Evolutionary conservation across 345 rosid genomes (phyloP), one percentile per base, ranked within the genome.

Genomic region (Camelina sativa): DNA sequence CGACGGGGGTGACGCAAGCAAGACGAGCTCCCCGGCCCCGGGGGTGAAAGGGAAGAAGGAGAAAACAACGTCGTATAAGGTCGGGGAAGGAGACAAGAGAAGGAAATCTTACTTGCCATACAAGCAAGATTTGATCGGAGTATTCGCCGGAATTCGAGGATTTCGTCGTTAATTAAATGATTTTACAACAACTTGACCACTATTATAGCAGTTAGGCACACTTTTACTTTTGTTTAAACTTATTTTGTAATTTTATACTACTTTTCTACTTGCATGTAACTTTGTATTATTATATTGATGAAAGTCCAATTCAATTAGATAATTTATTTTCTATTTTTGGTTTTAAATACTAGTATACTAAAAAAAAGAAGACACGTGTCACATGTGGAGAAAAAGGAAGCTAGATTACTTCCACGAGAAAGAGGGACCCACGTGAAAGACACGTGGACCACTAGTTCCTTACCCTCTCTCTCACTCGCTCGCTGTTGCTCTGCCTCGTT

Each of bases 371-470:
- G 20, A 55, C 69, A 62, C 65, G 79, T 76, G 79, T 61, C 63
- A 60, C 0, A 47, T 22, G 1, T 17, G 2, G 32, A 53, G 10
- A 0, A 54, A 69, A 43, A 55, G 17, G 23, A 32, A 17, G 43
- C 0, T 17, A 50, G 73, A 67, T 1, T 1, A 67, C 57, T 69
- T 51, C 65, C 22, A 68, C 3, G 55, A 11, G 23, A 69, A 62
- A 54, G 52, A 57, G 79, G 79, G 79, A 76, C 79, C 79, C 50
- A 61, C 35, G 44, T 51, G 62, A 20, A 4, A 19, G 65, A 73
- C 85, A 82, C 88, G 86, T 84, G 86, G 80, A 73, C 78, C 78
- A 58, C 69, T 58, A 23, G 62, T 72, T 79, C 68, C 85, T 84
- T 69, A 79, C 74, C 81, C 61, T 23, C 32, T 10, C 19, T 4